A percentile compares a stretch with the other conserved stretches of the same genome.
phyloP scores from a whole-genome alignment of 768 basidiomycete genomes.

The Cystobasidiopsis lactophilus region DNA sequence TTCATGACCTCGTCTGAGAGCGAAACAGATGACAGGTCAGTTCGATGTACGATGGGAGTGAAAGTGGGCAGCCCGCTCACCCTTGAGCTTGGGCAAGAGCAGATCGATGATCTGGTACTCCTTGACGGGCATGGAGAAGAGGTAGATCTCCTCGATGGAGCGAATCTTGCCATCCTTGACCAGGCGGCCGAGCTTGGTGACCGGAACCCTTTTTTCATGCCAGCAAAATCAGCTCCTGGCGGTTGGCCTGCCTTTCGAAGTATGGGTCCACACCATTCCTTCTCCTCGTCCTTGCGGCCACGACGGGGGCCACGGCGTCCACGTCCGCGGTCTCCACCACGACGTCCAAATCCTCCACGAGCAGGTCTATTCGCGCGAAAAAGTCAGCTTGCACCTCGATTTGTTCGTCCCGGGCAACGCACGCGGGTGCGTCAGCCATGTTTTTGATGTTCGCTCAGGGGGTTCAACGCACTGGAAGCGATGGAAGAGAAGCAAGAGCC shows the following conservation, averaged over 20 bases:
- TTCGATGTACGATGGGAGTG: neutral
- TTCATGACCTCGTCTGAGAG: constrained; percentile 79
- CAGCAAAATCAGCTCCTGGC: neutral
- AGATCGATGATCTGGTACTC: constrained; percentile 99
- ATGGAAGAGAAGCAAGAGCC: no score
- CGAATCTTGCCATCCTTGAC: constrained; percentile 99
- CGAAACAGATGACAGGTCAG: neutral
- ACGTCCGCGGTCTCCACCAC: constrained; percentile 28
- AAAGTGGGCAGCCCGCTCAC: constrained; percentile 15
- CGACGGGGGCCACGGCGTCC: constrained; percentile 50
- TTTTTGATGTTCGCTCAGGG: no score
- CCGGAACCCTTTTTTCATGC: constrained; percentile 48
- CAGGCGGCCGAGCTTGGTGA: constrained; percentile 96
- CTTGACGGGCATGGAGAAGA: constrained; percentile 98
- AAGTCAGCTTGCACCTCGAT: no score
- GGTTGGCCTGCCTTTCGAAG: neutral
- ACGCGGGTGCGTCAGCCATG: no score
- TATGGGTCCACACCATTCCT: constrained; percentile 63
- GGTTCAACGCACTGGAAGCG: no score
- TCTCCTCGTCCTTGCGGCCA: constrained; percentile 97
- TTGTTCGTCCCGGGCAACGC: no score
- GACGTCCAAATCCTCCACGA: constrained; percentile 75
- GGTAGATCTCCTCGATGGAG: constrained; percentile 99
- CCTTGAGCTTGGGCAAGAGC: constrained; percentile 98
- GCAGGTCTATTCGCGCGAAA: constrained; percentile 36